Evolutionary conservation across 768 basidiomycete genomes (phyloP).

Genomic region (Amanita rubescens): DNA sequence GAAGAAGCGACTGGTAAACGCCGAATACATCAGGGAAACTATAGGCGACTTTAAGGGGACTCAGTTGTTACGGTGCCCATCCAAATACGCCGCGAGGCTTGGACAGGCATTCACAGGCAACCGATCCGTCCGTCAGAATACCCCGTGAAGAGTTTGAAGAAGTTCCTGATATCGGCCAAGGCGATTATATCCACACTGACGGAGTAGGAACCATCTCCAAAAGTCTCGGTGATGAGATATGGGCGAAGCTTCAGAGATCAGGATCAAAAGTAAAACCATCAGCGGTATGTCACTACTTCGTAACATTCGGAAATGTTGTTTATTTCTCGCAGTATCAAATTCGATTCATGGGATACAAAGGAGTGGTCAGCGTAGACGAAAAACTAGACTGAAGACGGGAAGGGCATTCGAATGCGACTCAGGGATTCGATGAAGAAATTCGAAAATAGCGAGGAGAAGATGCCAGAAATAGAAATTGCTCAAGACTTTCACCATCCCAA

Average conservation of each 20-base stretch:
- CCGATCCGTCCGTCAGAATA: constrained; percentile 64
- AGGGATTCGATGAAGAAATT: constrained; percentile 77
- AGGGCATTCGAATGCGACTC: constrained; percentile 60
- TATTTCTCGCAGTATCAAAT: constrained; percentile 56
- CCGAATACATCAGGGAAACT: constrained; percentile 49
- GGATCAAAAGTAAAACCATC: constrained; percentile 39
- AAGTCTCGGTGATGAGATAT: constrained; percentile 51
- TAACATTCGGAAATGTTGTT: not conserved
- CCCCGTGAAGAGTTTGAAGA: constrained; percentile 50
- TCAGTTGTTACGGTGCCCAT: constrained; percentile 45
- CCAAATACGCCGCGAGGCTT: constrained; percentile 77
- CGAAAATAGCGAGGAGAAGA: constrained; percentile 34
- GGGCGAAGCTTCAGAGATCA: constrained; percentile 40
- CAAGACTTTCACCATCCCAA: constrained; percentile 54
- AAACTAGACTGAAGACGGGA: constrained; percentile 33
- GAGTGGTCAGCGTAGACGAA: constrained; percentile 65
- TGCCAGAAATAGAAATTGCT: constrained; percentile 70
- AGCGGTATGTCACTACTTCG: constrained; percentile 38
- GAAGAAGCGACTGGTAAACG: constrained; percentile 31
- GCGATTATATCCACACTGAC: constrained; percentile 54
- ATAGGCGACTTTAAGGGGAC: constrained; percentile 63
- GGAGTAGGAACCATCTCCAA: constrained; percentile 75
- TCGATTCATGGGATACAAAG: constrained; percentile 79
- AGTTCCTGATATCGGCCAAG: constrained; percentile 46
- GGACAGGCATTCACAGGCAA: constrained; percentile 82